Percentiles rank a stretch among this genome's conserved stretches.
phyloP scores from a whole-genome alignment of 768 basidiomycete genomes.

The Pleurotus cornucopiae region DNA sequence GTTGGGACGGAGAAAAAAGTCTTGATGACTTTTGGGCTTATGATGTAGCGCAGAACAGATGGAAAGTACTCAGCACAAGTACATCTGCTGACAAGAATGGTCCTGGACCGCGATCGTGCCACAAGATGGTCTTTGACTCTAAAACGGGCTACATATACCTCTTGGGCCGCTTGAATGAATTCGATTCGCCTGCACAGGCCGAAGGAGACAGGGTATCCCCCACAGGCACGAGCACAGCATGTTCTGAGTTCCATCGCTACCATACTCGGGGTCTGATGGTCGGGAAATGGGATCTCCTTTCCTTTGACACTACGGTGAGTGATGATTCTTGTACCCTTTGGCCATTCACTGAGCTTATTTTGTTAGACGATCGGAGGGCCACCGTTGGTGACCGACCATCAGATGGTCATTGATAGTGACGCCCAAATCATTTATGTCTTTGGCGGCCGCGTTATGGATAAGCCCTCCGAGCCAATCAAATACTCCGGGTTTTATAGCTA shows the following conservation, averaged over 20 bases:
- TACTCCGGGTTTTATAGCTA: constrained; percentile 77
- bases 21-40: constrained; percentile 82
- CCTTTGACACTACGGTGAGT: constrained; percentile 63
- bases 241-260: constrained; percentile 76
- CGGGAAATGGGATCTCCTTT: constrained; percentile 72
- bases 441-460: constrained; percentile 71
- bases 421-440: constrained; percentile 71
- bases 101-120: constrained; percentile 69
- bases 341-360: not conserved
- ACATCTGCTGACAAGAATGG: constrained; percentile 58
- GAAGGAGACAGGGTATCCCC: constrained; percentile 5
- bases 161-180: constrained; percentile 63
- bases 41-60: constrained; percentile 51
- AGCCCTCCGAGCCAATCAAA: constrained; percentile 52
- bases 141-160: constrained; percentile 68
- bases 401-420: constrained; percentile 74
- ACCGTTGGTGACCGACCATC: constrained; percentile 73
- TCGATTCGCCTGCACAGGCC: constrained; percentile 27
- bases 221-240: constrained; percentile 30
- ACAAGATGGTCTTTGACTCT: constrained; percentile 80
- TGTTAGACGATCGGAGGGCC: constrained; percentile 62
- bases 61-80: constrained; percentile 54
- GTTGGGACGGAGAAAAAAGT: constrained; percentile 70
- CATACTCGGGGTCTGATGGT: constrained; percentile 56
- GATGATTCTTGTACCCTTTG: not conserved